A percentile compares a stretch with the other conserved stretches of the same genome.
These are phyloP conservation scores for Raddia distichophylla DNA, from an alignment of 176 grass and related monocot genomes.

Conservation along the genomic window DNA sequence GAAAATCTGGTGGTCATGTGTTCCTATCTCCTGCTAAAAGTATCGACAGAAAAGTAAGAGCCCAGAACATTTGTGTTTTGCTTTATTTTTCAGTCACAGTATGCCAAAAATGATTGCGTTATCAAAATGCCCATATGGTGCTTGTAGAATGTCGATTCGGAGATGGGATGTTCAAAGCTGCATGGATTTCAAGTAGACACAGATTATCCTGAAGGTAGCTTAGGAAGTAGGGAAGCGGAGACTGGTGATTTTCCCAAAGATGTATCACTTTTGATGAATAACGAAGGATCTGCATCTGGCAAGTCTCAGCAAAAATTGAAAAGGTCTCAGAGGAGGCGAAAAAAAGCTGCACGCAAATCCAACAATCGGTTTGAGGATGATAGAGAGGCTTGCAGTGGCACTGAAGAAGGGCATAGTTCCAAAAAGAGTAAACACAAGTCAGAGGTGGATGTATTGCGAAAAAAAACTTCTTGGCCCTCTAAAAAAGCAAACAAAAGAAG, in stretches of 20 bases:
- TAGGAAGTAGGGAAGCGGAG: conserved; percentile 90
- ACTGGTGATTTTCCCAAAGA: conserved; percentile 67
- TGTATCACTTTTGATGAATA: conserved; percentile 50
- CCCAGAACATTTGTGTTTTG: conserved; percentile 24
- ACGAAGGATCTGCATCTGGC: conserved; percentile 47
- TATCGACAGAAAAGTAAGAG: conserved; percentile 70
- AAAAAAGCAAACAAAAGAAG: conserved; percentile 77
- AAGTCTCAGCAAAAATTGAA: conserved; percentile 67
- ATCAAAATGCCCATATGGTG: conserved; percentile 26
- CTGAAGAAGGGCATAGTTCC: conserved; percentile 72
- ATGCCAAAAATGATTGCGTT: conserved; percentile 40
- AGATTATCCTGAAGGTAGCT: conserved; percentile 79
- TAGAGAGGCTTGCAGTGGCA: conserved; percentile 95
- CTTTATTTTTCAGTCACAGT: conserved; percentile 18
- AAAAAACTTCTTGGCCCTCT: conserved; percentile 64
- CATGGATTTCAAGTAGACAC: conserved; percentile 66
- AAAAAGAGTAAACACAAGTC: conserved; percentile 70
- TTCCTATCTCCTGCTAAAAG: conserved; percentile 66
- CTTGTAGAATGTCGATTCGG: conserved; percentile 76
- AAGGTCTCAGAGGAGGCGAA: conserved; percentile 57
- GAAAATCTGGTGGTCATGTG: conserved; percentile 58
- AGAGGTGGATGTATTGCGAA: conserved; percentile 49
- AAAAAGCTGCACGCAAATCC: conserved; percentile 48
- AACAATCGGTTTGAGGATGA: conserved; percentile 71
- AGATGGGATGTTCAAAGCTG: conserved; percentile 85